These are phyloP conservation scores for Phaeosphaeriaceae sp. DNA, from an alignment of 2,329 filamentous ascomycete species.

Conservation along the genomic window DNA sequence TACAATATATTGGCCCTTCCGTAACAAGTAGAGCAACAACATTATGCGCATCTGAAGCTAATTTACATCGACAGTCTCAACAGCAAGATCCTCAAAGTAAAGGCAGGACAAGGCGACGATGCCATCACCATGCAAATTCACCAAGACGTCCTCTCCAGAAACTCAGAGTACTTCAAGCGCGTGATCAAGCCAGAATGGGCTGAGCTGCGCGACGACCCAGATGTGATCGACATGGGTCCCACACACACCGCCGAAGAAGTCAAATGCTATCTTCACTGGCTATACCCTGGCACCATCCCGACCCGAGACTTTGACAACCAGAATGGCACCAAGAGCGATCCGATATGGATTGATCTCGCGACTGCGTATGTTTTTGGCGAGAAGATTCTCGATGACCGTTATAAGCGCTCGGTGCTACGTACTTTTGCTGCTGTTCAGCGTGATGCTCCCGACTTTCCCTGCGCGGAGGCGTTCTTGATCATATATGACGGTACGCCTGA, in stretches of 20 bases:
- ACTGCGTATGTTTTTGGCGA: slow-evolving; percentile 8
- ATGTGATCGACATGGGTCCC: slow-evolving; percentile 6
- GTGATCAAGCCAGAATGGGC: slow-evolving; percentile 8
- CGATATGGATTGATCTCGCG: slow-evolving; percentile 7
- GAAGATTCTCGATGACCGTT: slow-evolving; percentile 5
- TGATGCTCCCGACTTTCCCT: slow-evolving; percentile 3
- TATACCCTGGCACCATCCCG: slow-evolving; percentile 8
- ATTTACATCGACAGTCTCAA: neutral
- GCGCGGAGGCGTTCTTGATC: slow-evolving; percentile 4
- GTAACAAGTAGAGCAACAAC: too few species aligned
- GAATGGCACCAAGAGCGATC: slow-evolving; percentile 1
- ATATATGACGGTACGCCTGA: slow-evolving; percentile 7
- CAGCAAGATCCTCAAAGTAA: neutral
- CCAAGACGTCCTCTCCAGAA: slow-evolving; percentile 6
- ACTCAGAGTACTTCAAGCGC: slow-evolving; percentile 8
- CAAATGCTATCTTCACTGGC: slow-evolving; percentile 3
- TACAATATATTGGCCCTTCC: too few species aligned
- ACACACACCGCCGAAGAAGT: slow-evolving; percentile 3
- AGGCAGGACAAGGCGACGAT: neutral
- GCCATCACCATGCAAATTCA: slow-evolving; percentile 3
- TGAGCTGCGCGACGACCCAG: slow-evolving; percentile 1
- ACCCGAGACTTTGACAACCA: slow-evolving; percentile 4
- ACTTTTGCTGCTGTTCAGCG: neutral
- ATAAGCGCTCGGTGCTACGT: slow-evolving; percentile 1
- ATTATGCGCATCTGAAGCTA: neutral